Percentiles rank a stretch among this genome's conserved stretches.
Conservation (phyloP, 2,329 filamentous ascomycete genomes). For the Fusarium sp. region DNA sequence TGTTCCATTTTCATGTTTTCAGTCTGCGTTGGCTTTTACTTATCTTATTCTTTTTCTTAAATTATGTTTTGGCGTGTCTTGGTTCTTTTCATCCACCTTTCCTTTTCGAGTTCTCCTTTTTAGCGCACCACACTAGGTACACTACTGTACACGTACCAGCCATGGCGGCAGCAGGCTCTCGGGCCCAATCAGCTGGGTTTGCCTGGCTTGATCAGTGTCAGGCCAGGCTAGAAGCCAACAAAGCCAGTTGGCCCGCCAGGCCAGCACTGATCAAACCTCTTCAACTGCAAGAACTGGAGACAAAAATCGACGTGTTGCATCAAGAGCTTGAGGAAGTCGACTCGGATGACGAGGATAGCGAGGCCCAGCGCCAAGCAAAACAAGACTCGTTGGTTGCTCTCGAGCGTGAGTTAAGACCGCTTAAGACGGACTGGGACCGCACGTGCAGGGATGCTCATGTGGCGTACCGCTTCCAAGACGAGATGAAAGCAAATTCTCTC, state of each 20-base stretch:
- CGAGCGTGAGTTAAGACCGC: neutral
- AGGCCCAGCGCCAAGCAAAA: neutral
- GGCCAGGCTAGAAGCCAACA: neutral
- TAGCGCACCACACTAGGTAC: neutral
- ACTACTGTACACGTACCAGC: neutral
- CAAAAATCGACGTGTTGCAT: neutral
- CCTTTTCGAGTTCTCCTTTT: neutral
- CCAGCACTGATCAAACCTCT: neutral
- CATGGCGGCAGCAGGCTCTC: neutral
- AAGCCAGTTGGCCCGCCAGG: neutral
- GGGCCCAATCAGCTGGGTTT: neutral
- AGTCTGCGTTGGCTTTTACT: neutral
- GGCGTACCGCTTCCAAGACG: constrained; percentile 3
- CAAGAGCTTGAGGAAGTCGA: neutral
- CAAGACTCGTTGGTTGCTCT: neutral
- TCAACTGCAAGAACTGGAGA: neutral
- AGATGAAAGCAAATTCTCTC: constrained; percentile 6
- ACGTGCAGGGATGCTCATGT: constrained; percentile 1
- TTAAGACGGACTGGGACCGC: neutral
- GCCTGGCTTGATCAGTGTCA: neutral
- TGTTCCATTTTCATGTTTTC: neutral
- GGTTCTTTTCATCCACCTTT: neutral
- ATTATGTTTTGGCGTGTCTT: neutral
- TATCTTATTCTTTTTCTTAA: neutral
- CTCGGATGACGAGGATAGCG: neutral